These are phyloP conservation scores for Primulina eburnea DNA, from an alignment of 257 asterid genomes.

Conservation along the genomic window DNA sequence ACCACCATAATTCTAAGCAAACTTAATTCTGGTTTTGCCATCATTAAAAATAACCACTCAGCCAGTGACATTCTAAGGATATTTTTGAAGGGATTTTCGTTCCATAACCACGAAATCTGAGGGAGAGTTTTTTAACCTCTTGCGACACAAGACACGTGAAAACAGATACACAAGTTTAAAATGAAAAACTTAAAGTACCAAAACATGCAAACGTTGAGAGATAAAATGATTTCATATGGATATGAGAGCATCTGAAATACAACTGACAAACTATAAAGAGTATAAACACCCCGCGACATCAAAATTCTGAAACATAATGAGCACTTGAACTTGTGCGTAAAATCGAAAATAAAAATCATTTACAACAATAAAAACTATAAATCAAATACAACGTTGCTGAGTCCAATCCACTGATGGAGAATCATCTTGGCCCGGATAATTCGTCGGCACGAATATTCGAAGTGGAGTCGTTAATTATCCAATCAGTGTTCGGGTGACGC, in stretches of 20 bases:
- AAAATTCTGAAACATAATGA: neutral
- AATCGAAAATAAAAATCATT: no score
- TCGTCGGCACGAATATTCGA: conserved; percentile 69
- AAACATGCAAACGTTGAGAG: no score
- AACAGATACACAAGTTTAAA: no score
- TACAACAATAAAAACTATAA: neutral
- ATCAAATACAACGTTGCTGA: neutral
- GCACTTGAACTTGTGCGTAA: no score
- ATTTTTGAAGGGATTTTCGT: no score
- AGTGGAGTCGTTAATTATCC: conserved; percentile 69
- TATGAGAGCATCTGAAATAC: neutral
- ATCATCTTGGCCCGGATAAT: conserved; percentile 85
- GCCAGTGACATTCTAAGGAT: no score
- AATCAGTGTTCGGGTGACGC: conserved; percentile 45
- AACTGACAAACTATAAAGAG: neutral
- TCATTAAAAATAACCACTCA: no score
- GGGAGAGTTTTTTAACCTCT: no score
- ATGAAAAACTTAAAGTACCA: no score
- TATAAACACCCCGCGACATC: neutral
- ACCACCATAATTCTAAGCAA: neutral
- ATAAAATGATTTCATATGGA: neutral
- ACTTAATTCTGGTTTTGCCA: no score
- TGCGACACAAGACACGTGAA: no score
- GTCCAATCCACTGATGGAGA: neutral
- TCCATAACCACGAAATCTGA: no score